These are phyloP conservation scores for Serendipita sp. DNA, from an alignment of 768 basidiomycete genomes.

Conservation along the genomic window DNA sequence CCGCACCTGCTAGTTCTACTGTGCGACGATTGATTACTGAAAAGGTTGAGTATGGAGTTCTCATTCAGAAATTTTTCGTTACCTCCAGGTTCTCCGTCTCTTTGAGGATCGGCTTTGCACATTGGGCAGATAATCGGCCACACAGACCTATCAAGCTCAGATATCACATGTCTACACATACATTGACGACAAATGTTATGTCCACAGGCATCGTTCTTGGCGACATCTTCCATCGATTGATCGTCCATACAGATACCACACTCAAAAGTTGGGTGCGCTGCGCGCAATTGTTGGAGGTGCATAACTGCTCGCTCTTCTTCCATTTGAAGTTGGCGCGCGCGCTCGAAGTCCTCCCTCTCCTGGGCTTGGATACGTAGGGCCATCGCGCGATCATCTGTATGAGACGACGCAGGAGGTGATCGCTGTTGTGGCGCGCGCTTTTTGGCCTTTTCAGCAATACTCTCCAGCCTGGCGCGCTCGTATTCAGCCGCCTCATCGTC, in stretches of 20 bases:
- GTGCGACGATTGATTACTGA: background rate
- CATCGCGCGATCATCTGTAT: background rate
- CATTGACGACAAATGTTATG: constrained; percentile 44
- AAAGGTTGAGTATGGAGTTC: background rate
- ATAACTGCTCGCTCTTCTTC: constrained; percentile 6
- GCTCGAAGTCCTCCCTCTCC: constrained; percentile 5
- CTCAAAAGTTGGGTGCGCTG: constrained; percentile 21
- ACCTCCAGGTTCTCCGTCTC: constrained; percentile 20
- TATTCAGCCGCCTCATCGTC: background rate
- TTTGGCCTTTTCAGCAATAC: background rate
- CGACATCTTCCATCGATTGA: constrained; percentile 26
- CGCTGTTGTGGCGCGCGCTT: background rate
- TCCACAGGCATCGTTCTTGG: constrained; percentile 28
- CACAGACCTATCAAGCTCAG: constrained; percentile 34
- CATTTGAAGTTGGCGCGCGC: background rate
- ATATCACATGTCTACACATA: constrained; percentile 25
- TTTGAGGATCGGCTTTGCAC: constrained; percentile 24
- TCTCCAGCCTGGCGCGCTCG: background rate
- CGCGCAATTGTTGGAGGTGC: background rate
- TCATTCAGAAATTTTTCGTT: background rate
- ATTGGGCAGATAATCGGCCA: constrained; percentile 49
- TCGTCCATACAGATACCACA: constrained; percentile 45
- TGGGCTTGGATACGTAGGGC: background rate
- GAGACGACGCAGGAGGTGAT: background rate
- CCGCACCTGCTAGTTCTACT: background rate